These are phyloP conservation scores for Fusarium bulbicola DNA, from an alignment of 2,329 filamentous ascomycete genomes.

Conservation along the genomic window DNA sequence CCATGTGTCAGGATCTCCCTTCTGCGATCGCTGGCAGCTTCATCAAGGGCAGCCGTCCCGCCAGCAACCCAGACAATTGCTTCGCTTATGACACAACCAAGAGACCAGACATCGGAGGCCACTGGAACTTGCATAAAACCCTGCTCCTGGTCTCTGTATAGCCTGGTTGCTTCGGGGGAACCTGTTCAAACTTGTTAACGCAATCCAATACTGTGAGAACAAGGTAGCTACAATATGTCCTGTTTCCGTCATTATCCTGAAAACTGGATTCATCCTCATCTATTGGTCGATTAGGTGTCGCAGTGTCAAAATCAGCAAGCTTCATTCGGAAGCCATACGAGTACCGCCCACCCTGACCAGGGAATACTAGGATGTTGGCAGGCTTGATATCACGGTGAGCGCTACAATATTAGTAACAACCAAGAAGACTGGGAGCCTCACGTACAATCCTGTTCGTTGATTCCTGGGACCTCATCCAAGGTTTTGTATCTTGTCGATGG, in stretches of 20 bases:
- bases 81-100: conserved; percentile 26
- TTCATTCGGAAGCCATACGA: conserved; percentile 4
- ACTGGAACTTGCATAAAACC: neutral
- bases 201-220: rapidly evolving
- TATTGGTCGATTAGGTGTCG: neutral
- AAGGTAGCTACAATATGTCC: conserved; percentile 7
- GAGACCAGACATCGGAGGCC: conserved; percentile 20
- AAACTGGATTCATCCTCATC: neutral
- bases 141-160: neutral
- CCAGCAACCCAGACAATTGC: conserved; percentile 22
- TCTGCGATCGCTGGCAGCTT: neutral
- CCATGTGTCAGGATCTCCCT: neutral
- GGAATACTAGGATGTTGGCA: conserved; percentile 19
- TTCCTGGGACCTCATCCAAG: neutral
- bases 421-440: neutral
- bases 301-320: conserved; percentile 26
- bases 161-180: conserved; percentile 11
- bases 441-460: conserved; percentile 4
- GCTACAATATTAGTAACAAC: neutral
- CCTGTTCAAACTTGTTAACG: neutral
- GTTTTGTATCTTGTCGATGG: conserved; percentile 9
- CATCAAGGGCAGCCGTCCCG: neutral
- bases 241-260: conserved; percentile 14
- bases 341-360: neutral
- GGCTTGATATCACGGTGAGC: conserved; percentile 30